phyloP scores from a whole-genome alignment of 441 rosid genomes.

The Biscutella laevigata region DNA sequence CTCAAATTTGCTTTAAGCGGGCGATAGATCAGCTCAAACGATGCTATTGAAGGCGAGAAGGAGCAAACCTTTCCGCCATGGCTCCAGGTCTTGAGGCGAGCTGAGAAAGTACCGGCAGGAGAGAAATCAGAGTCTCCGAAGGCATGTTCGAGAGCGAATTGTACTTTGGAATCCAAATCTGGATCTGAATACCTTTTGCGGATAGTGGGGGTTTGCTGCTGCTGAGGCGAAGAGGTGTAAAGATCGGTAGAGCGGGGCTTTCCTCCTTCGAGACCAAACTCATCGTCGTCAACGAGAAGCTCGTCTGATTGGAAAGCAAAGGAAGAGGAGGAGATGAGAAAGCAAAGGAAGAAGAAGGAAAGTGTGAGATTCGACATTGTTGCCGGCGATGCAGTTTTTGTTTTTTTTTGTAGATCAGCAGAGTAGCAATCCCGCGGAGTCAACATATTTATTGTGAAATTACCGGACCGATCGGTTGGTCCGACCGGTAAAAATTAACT shows the following conservation, averaged over 20 bases:
- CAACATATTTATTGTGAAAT: too few relatives aligned
- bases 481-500: too few relatives aligned
- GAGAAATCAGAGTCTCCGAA: conserved; percentile 77
- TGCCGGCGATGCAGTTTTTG: background rate
- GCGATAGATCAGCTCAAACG: background rate
- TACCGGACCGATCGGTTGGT: too few relatives aligned
- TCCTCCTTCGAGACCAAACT: conserved; percentile 60
- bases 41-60: background rate
- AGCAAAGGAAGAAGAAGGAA: conserved; percentile 20
- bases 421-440: background rate
- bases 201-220: conserved; percentile 19
- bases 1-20: background rate
- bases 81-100: conserved; percentile 73
- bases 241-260: conserved; percentile 28
- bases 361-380: conserved; percentile 26
- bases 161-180: conserved; percentile 84
- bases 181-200: conserved; percentile 54
- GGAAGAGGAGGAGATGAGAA: conserved; percentile 21
- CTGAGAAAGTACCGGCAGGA: conserved; percentile 77
- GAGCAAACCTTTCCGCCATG: conserved; percentile 68
- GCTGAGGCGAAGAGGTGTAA: conserved; percentile 23
- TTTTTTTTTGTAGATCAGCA: background rate
- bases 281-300: conserved; percentile 74
- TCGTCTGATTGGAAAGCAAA: conserved; percentile 75
- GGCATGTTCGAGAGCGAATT: conserved; percentile 82